Base-by-base conservation (phyloP, 805 yeast species). In the Yarrowia bubula region DNA sequence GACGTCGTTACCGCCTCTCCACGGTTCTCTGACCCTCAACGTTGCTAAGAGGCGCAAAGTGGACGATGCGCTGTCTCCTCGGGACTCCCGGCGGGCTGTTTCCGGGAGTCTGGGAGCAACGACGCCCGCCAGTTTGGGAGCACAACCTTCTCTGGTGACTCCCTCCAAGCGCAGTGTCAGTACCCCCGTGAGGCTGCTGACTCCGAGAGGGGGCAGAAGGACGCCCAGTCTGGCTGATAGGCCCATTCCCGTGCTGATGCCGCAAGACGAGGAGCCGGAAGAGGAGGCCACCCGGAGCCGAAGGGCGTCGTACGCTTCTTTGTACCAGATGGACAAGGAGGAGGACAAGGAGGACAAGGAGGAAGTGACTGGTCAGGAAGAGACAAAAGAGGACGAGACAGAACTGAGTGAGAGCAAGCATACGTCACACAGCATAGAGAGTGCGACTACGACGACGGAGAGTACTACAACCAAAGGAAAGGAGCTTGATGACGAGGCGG, bases 231-330 rank as follows among this genome's bases (percentile, higher is more conserved):
- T 58, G 32, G 51, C 64, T 1, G 64, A 58, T 18, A 13, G 51
- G 11, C 64, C 64, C 3, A 43, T 58, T 28, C 64, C 64, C n/a
- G 51, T 58, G 10, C 51, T 58, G 7, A 43, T 33, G 41, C 64
- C 64, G 1, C 32, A n/a, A 8, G 51, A 58, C 5, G 51, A 58
- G 13, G 64, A 58, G 22, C 15, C 53, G 4, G 28, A 22, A 22
- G 50, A 43, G 11, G 51, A 35, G 15, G 41, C 15, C 15, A 15
- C 43, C 3, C 4, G 51, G 2, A 43, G 64, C 13, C 3, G 64
- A 7, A 15, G 64, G 10, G 43, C 51, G 4, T 33, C 43, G 1
- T 58, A 43, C 8, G 51, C 64, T 4, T 31, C 33, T 13, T 17
- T 58, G 35, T 43, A 58, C 14, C 38, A 14, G 3, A 31, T 13